Base-by-base conservation (phyloP, 2,329 filamentous ascomycete species). In the Magnaporthales sp. region DNA sequence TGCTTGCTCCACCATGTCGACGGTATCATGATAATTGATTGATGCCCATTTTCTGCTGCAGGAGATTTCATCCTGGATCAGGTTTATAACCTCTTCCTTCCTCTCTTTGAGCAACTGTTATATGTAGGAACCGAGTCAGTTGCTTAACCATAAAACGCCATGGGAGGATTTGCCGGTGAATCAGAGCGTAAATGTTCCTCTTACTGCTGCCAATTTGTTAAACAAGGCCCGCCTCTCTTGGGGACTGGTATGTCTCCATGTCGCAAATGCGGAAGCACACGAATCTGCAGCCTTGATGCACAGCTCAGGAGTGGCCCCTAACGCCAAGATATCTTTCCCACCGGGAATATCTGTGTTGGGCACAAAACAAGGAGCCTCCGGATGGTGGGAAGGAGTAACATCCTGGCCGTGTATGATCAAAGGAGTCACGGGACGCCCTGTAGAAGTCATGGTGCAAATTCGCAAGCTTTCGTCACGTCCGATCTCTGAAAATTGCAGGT, bases 161-260 rank as follows among this genome's bases (percentile, higher is more conserved):
- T 54, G 19, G 4, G 51, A 54, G 51, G 15, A 22, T 22, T 54
- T n/a, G 19, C 51, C 10, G 32, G 19, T 1, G 10, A 15, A 54
- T 54, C 51, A 31, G 60, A 30, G 27, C 13, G 60, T 4, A 22
- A 61, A 38, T 10, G 68, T 80, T 29, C 73, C 31, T 70, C 68
- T 2, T 75, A 71, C 32, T 77, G 74, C 32, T 67, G 68, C 2
- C 74, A 71, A 9, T 71, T 62, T 10, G 80, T 77, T 30, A 81
- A 90, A 78, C 69, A 90, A 85, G 68, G 84, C 80, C 67, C 86
- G 82, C 67, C 86, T 84, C 8, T 80, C 74, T 26, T 78, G 72
- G 0, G 84, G 81, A 68, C 84, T 86, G 15, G 81, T 83, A 69
- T 81, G 81, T 26, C 80, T 79, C 88, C 88, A 91, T 68, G 81